Evolutionary conservation across 345 rosid species (phyloP), one percentile per base, ranked within the genome.

Genomic region (Salix brachista): DNA sequence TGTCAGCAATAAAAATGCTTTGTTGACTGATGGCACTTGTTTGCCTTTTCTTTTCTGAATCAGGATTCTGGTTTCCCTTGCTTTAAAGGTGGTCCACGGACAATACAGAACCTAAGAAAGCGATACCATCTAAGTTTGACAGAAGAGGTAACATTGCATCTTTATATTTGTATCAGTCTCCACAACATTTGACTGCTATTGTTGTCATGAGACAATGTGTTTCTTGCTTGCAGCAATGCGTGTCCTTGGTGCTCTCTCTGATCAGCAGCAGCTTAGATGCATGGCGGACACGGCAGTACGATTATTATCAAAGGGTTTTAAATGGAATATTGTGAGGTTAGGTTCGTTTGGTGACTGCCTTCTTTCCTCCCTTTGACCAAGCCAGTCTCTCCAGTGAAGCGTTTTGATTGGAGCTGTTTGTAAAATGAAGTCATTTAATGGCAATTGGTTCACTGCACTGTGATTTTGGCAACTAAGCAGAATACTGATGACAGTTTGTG

Each of bases 201-300:
- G 69, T 72, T 78, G 69, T 85, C 69, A 70, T 65, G 19, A 26
- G 21, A 14, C 46, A 6, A 26, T 72, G 28, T 79, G 44, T 76
- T 87, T 70, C 69, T 84, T 82, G 81, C 69, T 79, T 46, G 84
- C 93, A 96, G 99, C 99, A 96, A 90, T 96, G 98, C 65, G 99
- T 96, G 62, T 96, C 99, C 41, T 87, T 91, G 93, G 98, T 96
- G 84, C 97, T 96, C 19, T 92, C 98, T 75, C 91, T 96, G 72
- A 96, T 96, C 86, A 90, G 99, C 83, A 94, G 94, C 86, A 96
- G 98, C 86, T 83, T 96, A 87, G 99, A 96, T 89, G 99, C 99
- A 26, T 96, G 99, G 99, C 86, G 99, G 78, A 94, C 98, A 25
- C 88, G 99, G 60, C 99, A 96, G 50, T 96, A 96, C 69, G 99